Evolutionary conservation across 768 basidiomycete species (phyloP).

Genomic region (Tricholoma saponaceum): DNA sequence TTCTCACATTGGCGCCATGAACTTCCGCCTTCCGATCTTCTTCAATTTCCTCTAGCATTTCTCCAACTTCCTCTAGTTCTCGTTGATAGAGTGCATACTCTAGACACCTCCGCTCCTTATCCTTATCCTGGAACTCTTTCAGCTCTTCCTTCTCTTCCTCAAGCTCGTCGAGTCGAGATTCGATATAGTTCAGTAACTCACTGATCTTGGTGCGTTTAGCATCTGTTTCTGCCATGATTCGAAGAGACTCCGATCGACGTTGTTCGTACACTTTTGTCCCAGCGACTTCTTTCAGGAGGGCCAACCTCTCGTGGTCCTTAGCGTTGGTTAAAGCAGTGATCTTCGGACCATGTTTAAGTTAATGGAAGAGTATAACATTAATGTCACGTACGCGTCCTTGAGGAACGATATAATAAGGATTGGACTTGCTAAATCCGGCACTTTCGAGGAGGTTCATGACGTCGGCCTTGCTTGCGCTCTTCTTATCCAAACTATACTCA

Average conservation of each 20-base stretch:
- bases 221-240: slow-evolving; percentile 96
- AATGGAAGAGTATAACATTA: neutral
- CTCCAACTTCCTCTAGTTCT: slow-evolving; percentile 85
- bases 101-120: slow-evolving; percentile 89
- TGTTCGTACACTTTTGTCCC: slow-evolving; percentile 99
- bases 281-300: slow-evolving; percentile 95
- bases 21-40: slow-evolving; percentile 80
- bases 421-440: slow-evolving; percentile 97
- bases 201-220: slow-evolving; percentile 88
- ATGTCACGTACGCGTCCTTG: slow-evolving; percentile 79
- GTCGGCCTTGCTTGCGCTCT: slow-evolving; percentile 93
- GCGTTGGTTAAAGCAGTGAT: slow-evolving; percentile 97
- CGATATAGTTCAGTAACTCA: slow-evolving; percentile 87
- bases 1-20: slow-evolving; percentile 76
- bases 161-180: slow-evolving; percentile 82
- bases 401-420: slow-evolving; percentile 98
- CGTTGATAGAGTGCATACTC: slow-evolving; percentile 94
- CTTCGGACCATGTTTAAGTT: slow-evolving; percentile 32
- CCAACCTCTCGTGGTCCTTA: slow-evolving; percentile 90
- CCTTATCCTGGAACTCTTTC: slow-evolving; percentile 94
- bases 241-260: slow-evolving; percentile 84
- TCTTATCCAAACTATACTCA: slow-evolving; percentile 95
- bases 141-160: slow-evolving; percentile 98
- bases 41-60: slow-evolving; percentile 81
- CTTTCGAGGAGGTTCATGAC: slow-evolving; percentile 96